Evolutionary conservation across 768 basidiomycete species (phyloP).

Genomic region (Kwoniella pini): DNA sequence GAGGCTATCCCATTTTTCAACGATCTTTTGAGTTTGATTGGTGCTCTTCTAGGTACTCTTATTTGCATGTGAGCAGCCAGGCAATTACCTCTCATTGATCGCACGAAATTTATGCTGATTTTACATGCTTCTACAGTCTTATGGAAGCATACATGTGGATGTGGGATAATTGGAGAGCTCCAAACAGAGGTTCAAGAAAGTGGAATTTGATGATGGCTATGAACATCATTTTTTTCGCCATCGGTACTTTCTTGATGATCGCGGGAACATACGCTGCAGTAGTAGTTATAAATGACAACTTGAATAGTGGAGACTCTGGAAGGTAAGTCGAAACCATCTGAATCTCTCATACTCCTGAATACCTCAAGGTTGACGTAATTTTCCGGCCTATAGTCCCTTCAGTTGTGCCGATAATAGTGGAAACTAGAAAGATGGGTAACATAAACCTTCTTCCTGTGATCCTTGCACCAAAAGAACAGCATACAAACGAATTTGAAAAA

Average conservation of each 20-base stretch:
- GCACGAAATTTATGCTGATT: background rate
- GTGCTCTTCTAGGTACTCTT: conserved; percentile 42
- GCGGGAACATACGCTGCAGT: conserved; percentile 21
- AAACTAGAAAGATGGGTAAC: too few species aligned
- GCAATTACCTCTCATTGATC: background rate
- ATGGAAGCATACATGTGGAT: conserved; percentile 49
- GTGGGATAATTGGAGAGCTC: conserved; percentile 31
- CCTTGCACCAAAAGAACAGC: too few species aligned
- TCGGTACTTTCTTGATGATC: conserved; percentile 23
- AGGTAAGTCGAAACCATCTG: background rate
- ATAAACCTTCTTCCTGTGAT: too few species aligned
- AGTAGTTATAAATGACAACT: conserved; percentile 15
- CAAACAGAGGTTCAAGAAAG: conserved; percentile 7
- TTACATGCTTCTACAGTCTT: conserved; percentile 5
- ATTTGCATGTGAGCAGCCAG: conserved; percentile 32
- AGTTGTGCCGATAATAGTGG: conserved; percentile 23
- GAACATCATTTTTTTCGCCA: conserved; percentile 11
- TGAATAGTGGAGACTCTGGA: conserved; percentile 6
- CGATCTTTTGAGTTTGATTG: conserved; percentile 41
- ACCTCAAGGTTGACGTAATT: background rate
- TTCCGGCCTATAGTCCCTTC: conserved; percentile 5
- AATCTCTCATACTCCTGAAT: background rate
- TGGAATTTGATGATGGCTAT: conserved; percentile 9
- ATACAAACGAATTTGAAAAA: too few species aligned
- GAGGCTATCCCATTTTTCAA: conserved; percentile 49